Conservation (phyloP, 2,329 filamentous ascomycete genomes). For the Nigrospora oryzae region DNA sequence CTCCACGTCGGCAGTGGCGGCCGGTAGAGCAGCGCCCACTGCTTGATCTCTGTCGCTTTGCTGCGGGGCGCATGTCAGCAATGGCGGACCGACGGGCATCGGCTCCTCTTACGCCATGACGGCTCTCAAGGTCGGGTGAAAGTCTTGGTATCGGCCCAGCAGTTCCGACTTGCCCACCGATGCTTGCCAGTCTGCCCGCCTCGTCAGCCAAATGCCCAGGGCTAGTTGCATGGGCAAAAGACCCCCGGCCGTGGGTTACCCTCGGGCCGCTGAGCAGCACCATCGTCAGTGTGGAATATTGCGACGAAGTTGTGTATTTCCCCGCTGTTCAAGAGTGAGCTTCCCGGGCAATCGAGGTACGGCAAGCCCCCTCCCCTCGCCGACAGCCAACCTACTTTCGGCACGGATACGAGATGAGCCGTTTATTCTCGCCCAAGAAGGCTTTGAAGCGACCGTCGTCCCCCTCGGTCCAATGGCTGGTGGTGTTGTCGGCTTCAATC, state of each 20-base stretch:
- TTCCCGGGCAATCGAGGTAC: not conserved
- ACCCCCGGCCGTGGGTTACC: not conserved
- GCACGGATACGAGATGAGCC: slow-evolving; percentile 15
- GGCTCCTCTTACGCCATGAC: slow-evolving; percentile 1
- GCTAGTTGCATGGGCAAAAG: not conserved
- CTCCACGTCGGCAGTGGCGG: slow-evolving; percentile 17
- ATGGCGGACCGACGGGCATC: not conserved
- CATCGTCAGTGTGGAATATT: slow-evolving; percentile 9
- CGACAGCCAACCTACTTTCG: slow-evolving; percentile 9
- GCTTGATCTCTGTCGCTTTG: slow-evolving; percentile 19
- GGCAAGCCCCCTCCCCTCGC: not conserved
- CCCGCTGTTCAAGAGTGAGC: not conserved
- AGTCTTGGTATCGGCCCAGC: slow-evolving; percentile 2
- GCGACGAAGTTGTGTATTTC: slow-evolving; percentile 10
- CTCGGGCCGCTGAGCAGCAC: slow-evolving; percentile 3
- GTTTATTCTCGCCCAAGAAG: slow-evolving; percentile 9
- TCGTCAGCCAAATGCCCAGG: not conserved
- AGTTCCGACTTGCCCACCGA: slow-evolving; percentile 6
- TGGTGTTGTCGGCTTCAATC: slow-evolving; percentile 18
- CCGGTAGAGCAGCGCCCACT: slow-evolving; percentile 19
- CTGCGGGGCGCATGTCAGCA: slow-evolving; percentile 1
- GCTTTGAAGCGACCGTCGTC: slow-evolving; percentile 15
- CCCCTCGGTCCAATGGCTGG: slow-evolving; percentile 16
- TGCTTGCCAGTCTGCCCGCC: slow-evolving; percentile 9
- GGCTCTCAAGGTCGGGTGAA: slow-evolving; percentile 4